phyloP scores from a whole-genome alignment of 768 basidiomycete species.

The Trametes sanguinea region DNA sequence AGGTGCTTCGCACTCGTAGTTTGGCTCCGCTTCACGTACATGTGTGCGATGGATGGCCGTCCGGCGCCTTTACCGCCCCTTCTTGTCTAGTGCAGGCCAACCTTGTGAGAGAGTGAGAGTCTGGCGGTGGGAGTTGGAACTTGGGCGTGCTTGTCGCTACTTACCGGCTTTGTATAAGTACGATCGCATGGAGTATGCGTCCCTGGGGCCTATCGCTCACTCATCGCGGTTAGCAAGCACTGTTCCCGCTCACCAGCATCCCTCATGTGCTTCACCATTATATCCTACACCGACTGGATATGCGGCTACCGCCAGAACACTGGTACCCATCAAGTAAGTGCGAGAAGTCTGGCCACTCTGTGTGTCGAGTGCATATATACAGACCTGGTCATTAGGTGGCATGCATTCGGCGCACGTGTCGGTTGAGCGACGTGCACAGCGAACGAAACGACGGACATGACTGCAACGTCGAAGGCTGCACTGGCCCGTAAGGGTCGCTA shows the following conservation, averaged over 20 bases:
- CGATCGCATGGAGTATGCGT: background rate
- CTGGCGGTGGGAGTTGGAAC: too few species aligned
- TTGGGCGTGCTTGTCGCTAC: too few species aligned
- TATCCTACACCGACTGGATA: slow-evolving; percentile 13
- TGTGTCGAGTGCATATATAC: background rate
- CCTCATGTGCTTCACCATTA: slow-evolving; percentile 13
- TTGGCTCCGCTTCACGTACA: too few species aligned
- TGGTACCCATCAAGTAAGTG: slow-evolving; percentile 10
- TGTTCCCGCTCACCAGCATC: background rate
- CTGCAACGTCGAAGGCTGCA: slow-evolving; percentile 1
- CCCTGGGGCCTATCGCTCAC: background rate
- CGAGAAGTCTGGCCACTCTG: background rate
- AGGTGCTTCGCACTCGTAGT: too few species aligned
- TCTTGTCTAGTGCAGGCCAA: too few species aligned
- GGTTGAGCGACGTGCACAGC: slow-evolving; percentile 13
- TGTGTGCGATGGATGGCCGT: too few species aligned
- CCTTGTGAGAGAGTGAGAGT: too few species aligned
- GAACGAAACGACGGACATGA: background rate
- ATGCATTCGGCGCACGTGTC: slow-evolving; percentile 8
- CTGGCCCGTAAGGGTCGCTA: slow-evolving; percentile 5
- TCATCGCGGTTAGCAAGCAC: background rate
- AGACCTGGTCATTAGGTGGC: background rate
- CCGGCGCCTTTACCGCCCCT: too few species aligned
- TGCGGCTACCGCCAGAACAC: slow-evolving; percentile 18
- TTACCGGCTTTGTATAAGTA: background rate